Conservation (phyloP, 1,284 basidiomycete genomes). For the Cerioporus squamosus region DNA sequence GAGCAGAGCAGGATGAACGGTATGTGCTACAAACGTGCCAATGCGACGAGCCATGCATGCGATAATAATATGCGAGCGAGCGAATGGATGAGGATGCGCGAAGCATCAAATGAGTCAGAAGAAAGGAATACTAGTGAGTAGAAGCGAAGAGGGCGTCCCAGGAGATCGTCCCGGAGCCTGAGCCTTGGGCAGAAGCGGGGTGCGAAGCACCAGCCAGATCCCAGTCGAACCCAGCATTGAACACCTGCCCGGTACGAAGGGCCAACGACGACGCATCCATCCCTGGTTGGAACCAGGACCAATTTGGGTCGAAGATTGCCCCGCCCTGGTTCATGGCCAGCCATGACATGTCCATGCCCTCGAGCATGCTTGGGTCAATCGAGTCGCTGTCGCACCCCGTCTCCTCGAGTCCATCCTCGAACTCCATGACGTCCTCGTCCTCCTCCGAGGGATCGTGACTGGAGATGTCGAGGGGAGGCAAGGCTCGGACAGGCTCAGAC, state of each 20-base stretch:
- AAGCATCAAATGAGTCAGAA: background rate
- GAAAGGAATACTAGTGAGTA: background rate
- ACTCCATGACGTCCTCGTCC: slow-evolving; percentile 17
- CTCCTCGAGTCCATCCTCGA: slow-evolving; percentile 10
- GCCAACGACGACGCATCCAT: background rate
- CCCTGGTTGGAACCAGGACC: slow-evolving; percentile 13
- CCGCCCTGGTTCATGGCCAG: background rate
- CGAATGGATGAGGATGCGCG: background rate
- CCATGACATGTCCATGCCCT: slow-evolving; percentile 3
- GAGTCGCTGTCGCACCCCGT: slow-evolving; percentile 1
- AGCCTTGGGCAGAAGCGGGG: background rate
- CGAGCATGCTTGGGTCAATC: slow-evolving; percentile 4
- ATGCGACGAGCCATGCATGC: background rate
- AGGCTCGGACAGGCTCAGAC: slow-evolving; percentile 20
- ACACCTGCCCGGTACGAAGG: background rate
- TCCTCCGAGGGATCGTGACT: slow-evolving; percentile 16
- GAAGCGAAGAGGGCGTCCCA: background rate
- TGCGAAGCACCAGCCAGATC: background rate
- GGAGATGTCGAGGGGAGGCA: slow-evolving; percentile 21
- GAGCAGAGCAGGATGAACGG: slow-evolving; percentile 7
- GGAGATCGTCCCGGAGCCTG: background rate
- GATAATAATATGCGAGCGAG: slow-evolving; percentile 5
- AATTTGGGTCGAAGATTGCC: slow-evolving; percentile 7
- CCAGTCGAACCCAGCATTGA: slow-evolving; percentile 1
- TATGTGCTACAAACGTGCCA: slow-evolving; percentile 9